Percentiles rank a stretch among this genome's conserved stretches.
Evolutionary conservation across 306 rosid species (phyloP).

Genomic region (Acacia melanoxylon): DNA sequence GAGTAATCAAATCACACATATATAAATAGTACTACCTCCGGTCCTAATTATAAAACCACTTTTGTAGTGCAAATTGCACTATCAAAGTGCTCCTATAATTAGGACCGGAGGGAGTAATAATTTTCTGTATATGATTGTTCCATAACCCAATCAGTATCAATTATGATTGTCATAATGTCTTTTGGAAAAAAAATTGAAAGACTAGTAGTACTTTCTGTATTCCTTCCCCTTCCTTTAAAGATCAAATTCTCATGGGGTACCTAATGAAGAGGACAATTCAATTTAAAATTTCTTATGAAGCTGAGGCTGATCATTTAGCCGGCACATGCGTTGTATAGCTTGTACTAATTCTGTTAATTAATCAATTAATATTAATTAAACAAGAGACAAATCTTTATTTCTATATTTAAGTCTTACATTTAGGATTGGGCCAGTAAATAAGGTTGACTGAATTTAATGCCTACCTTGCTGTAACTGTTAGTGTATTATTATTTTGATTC

Average conservation of each 20-base stretch:
- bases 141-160: neutral
- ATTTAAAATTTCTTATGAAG: slow-evolving; percentile 9
- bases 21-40: neutral
- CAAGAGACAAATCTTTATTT: too few species aligned
- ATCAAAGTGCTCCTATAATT: too few species aligned
- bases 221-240: neutral
- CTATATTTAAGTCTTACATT: too few species aligned
- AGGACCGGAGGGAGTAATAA: too few species aligned
- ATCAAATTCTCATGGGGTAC: slow-evolving; percentile 5
- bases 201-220: neutral
- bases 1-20: neutral
- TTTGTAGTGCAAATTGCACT: too few species aligned
- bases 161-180: neutral
- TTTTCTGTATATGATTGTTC: neutral
- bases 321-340: neutral
- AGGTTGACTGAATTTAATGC: too few species aligned
- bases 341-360: neutral
- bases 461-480: too few species aligned
- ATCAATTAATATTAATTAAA: neutral
- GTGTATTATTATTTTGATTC: too few species aligned
- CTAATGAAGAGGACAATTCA: slow-evolving; percentile 6
- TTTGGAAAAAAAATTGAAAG: neutral
- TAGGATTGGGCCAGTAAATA: too few species aligned
- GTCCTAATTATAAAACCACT: too few species aligned
- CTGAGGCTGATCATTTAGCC: slow-evolving; percentile 17